Percentiles rank a stretch among this genome's conserved stretches.
Evolutionary conservation across 2,329 filamentous ascomycete species (phyloP).

Genomic region (Beauveria sp.): DNA sequence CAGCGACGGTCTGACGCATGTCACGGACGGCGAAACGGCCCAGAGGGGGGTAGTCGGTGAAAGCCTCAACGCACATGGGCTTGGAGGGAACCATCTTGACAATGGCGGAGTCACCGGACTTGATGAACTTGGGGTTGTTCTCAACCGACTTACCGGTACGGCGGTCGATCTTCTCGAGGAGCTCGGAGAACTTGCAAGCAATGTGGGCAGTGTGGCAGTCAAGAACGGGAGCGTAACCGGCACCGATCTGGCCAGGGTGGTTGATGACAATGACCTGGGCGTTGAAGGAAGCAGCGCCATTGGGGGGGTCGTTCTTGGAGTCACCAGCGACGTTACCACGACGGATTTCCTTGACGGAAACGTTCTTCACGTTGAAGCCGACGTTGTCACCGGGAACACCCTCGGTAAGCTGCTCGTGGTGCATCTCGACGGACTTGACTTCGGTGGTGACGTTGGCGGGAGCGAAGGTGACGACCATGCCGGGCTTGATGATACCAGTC

Average conservation of each 20-base stretch:
- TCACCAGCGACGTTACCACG: slow-evolving; percentile 99
- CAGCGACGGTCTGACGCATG: slow-evolving; percentile 85
- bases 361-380: slow-evolving; percentile 99
- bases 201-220: slow-evolving; percentile 99
- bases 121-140: slow-evolving; percentile 96
- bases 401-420: slow-evolving; percentile 97
- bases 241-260: slow-evolving; percentile 99
- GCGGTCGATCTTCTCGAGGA: slow-evolving; percentile 99
- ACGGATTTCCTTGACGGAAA: slow-evolving; percentile 99
- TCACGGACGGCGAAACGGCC: slow-evolving; percentile 99
- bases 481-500: slow-evolving; percentile 90
- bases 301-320: slow-evolving; percentile 98
- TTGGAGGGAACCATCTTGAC: slow-evolving; percentile 99
- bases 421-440: slow-evolving; percentile 99
- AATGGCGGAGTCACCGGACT: slow-evolving; percentile 99
- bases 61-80: slow-evolving; percentile 99
- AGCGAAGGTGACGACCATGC: slow-evolving; percentile 96
- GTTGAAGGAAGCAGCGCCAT: slow-evolving; percentile 87
- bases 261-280: slow-evolving; percentile 99
- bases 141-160: slow-evolving; percentile 98
- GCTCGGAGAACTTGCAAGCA: slow-evolving; percentile 99
- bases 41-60: slow-evolving; percentile 99
- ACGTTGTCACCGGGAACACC: slow-evolving; percentile 99
- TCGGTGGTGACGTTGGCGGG: slow-evolving; percentile 99
- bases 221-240: slow-evolving; percentile 96